Conservation (phyloP, 257 asterid species). For the Euphrasia confusa region DNA sequence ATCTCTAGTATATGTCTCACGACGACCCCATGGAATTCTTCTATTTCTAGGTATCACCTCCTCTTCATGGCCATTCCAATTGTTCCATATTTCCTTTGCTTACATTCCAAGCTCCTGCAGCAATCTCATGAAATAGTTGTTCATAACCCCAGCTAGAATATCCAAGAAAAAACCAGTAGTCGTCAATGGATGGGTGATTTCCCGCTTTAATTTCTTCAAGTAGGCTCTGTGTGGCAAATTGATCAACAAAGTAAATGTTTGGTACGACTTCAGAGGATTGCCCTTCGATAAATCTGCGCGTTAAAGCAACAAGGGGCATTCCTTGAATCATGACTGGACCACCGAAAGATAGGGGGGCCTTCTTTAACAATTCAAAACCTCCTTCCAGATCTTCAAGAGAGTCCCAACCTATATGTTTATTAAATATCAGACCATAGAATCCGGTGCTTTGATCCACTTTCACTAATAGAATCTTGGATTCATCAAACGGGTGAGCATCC, state of each 20-base stretch:
- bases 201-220: slow-evolving; percentile 56
- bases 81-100: slow-evolving; percentile 39
- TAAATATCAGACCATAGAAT: slow-evolving; percentile 66
- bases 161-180: slow-evolving; percentile 79
- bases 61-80: slow-evolving; percentile 46
- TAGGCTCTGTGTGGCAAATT: slow-evolving; percentile 36
- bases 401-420: slow-evolving; percentile 78
- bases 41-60: neutral
- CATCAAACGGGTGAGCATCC: slow-evolving; percentile 63
- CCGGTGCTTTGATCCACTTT: slow-evolving; percentile 55
- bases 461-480: slow-evolving; percentile 66
- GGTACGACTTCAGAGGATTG: slow-evolving; percentile 47
- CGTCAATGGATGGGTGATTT: slow-evolving; percentile 44
- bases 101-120: slow-evolving; percentile 84
- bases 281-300: slow-evolving; percentile 36
- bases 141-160: slow-evolving; percentile 82
- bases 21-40: neutral
- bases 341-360: slow-evolving; percentile 68
- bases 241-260: slow-evolving; percentile 53
- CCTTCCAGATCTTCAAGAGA: slow-evolving; percentile 56
- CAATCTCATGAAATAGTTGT: slow-evolving; percentile 71
- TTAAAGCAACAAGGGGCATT: slow-evolving; percentile 72
- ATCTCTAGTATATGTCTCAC: neutral
- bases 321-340: slow-evolving; percentile 78
- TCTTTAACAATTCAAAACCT: slow-evolving; percentile 45